Percentiles rank a stretch among this genome's conserved stretches.
Evolutionary conservation across 2,329 filamentous ascomycete genomes (phyloP).

Genomic region (Aspergillus caelatus): DNA sequence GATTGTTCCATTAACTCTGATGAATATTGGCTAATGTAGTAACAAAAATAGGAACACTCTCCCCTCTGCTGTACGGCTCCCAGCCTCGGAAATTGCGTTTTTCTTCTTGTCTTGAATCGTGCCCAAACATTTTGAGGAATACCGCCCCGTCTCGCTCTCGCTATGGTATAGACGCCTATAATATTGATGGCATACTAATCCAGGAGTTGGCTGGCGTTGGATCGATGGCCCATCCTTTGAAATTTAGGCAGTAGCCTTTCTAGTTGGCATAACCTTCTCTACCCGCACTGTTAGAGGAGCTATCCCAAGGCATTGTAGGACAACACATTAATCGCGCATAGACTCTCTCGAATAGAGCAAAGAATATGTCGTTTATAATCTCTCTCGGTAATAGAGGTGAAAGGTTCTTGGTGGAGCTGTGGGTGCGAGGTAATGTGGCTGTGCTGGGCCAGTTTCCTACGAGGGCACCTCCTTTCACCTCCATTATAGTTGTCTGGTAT

Average conservation of each 20-base stretch:
- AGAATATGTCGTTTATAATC: background rate
- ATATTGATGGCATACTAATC: background rate
- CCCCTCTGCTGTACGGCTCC: background rate
- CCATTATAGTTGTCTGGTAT: background rate
- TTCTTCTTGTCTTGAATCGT: background rate
- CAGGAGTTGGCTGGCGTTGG: background rate
- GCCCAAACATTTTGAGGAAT: background rate
- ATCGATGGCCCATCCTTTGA: no score
- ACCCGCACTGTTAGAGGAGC: background rate
- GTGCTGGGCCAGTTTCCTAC: background rate
- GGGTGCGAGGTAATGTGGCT: background rate
- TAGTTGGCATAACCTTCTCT: background rate
- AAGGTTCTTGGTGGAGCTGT: background rate
- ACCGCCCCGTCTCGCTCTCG: background rate
- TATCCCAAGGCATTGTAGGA: background rate
- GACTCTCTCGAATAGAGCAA: background rate
- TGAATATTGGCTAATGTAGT: background rate
- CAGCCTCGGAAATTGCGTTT: background rate
- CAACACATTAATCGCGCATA: background rate
- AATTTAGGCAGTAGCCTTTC: no score
- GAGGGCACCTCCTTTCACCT: background rate
- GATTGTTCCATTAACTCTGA: background rate
- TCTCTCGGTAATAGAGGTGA: rapidly evolving
- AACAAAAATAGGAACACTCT: background rate
- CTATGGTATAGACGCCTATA: background rate